Conservation (phyloP, 2,329 filamentous ascomycete species). For the Aspergillus uvarum region DNA sequence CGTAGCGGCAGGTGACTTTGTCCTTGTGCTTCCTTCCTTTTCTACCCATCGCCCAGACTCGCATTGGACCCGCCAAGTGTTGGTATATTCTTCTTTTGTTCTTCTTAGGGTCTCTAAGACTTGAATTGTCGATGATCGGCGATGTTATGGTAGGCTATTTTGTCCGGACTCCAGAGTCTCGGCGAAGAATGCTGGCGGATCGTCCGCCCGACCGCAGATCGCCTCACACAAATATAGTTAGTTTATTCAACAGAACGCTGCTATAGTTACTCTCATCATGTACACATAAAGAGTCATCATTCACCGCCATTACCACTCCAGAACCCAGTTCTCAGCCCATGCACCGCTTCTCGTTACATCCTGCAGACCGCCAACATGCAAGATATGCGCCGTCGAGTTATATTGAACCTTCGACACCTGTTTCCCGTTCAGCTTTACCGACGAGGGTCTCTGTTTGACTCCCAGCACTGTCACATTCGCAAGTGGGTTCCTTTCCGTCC, state of each 20-base stretch:
- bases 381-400: slow-evolving; percentile 47
- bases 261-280: not conserved
- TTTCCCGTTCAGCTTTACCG: slow-evolving; percentile 55
- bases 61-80: too few relatives aligned
- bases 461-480: slow-evolving; percentile 65
- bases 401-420: slow-evolving; percentile 50
- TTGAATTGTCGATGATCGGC: too few relatives aligned
- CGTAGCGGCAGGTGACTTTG: too few relatives aligned
- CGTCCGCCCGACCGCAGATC: not conserved
- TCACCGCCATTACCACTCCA: slow-evolving; percentile 50
- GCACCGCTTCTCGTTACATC: slow-evolving; percentile 53
- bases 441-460: slow-evolving; percentile 42
- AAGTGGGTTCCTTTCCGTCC: slow-evolving; percentile 57
- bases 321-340: slow-evolving; percentile 58
- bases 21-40: too few relatives aligned
- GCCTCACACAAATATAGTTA: not conserved
- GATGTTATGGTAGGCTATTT: not conserved
- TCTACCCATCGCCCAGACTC: too few relatives aligned
- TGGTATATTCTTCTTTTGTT: too few relatives aligned
- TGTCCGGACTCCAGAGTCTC: not conserved
- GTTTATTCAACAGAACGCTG: not conserved
- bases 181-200: not conserved
- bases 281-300: too few relatives aligned
- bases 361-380: slow-evolving; percentile 54
- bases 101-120: too few relatives aligned